These are phyloP conservation scores for Sugiyamaella valdiviana DNA, from an alignment of 805 yeast species.

Conservation along the genomic window DNA sequence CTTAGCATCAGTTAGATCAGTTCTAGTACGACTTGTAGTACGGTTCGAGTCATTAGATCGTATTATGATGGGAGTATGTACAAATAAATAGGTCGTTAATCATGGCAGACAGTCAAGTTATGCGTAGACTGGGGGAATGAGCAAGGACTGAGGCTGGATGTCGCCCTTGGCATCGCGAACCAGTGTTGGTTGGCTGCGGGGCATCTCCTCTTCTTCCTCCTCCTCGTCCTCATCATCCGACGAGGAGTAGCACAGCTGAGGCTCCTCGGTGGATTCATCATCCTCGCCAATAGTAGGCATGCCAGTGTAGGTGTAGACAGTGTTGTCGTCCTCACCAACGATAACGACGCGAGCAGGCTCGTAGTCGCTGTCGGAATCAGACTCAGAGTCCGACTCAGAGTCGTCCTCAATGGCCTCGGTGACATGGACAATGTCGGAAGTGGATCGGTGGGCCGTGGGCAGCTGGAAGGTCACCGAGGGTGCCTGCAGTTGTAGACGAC, in stretches of 20 bases:
- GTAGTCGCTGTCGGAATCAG: constrained; percentile 25
- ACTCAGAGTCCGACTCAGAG: constrained; percentile 24
- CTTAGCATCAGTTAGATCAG: too few species aligned
- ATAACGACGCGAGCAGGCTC: constrained; percentile 4
- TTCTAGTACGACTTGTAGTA: not conserved
- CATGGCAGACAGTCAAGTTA: not conserved
- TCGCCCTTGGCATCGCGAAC: not conserved
- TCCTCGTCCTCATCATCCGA: constrained; percentile 17
- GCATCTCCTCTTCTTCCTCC: constrained; percentile 14
- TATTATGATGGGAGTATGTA: not conserved
- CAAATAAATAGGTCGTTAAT: not conserved
- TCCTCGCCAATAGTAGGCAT: not conserved
- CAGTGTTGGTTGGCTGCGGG: not conserved
- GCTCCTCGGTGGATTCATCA: constrained; percentile 14
- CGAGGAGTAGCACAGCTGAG: constrained; percentile 21
- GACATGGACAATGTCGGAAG: not conserved
- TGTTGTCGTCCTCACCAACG: not conserved
- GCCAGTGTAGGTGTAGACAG: not conserved
- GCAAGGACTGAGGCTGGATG: not conserved
- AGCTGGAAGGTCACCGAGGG: not conserved
- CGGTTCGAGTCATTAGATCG: not conserved
- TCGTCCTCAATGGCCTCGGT: constrained; percentile 5
- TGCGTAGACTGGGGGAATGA: not conserved
- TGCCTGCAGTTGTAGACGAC: constrained; percentile 2
- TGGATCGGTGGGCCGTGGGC: not conserved